These are phyloP conservation scores for Myrmaecium sp. DNA, from an alignment of 2,329 filamentous ascomycete genomes.

Conservation along the genomic window DNA sequence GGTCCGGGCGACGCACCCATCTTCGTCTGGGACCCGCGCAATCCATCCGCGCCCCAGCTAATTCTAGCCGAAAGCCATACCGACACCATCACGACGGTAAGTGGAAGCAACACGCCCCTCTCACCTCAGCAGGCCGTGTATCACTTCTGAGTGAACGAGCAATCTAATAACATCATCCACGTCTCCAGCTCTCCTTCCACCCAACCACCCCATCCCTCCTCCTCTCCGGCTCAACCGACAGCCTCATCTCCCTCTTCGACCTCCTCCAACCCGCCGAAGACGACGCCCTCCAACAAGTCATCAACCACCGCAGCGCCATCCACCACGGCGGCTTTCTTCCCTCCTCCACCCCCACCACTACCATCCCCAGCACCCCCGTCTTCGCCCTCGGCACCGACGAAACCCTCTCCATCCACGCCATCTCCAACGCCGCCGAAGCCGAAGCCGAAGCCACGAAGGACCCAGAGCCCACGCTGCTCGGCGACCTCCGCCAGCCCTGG, in stretches of 20 bases:
- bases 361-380: constrained; percentile 27
- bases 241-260: constrained; percentile 62
- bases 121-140: constrained; percentile 1
- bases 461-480: constrained; percentile 34
- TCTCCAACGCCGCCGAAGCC: constrained; percentile 45
- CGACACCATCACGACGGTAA: constrained; percentile 48
- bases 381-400: constrained; percentile 67
- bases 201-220: constrained; percentile 43
- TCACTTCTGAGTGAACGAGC: not conserved
- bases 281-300: constrained; percentile 58
- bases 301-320: constrained; percentile 61
- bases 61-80: constrained; percentile 30
- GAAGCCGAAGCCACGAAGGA: constrained; percentile 43
- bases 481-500: constrained; percentile 49
- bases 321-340: constrained; percentile 59
- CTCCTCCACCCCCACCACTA: constrained; percentile 29
- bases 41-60: constrained; percentile 17
- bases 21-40: constrained; percentile 26
- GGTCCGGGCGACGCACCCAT: constrained; percentile 26
- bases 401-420: constrained; percentile 54
- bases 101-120: constrained; percentile 29
- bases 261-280: constrained; percentile 48
- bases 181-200: constrained; percentile 38
- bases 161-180: not conserved
- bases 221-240: constrained; percentile 64